phyloP scores from a whole-genome alignment of 805 yeast genomes.

The Spathaspora gorwiae region DNA sequence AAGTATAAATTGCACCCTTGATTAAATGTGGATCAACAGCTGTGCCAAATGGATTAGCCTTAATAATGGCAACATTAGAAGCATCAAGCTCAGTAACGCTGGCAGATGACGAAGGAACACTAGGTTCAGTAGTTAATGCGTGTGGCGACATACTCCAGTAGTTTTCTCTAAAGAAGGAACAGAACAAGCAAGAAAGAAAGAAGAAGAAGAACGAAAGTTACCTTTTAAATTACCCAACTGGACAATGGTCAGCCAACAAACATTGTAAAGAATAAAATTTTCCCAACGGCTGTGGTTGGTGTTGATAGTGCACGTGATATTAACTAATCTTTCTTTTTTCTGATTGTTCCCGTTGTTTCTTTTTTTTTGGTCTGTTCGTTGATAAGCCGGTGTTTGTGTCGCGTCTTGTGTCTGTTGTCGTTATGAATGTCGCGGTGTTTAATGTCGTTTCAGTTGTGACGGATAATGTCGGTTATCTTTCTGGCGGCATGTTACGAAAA shows the following conservation, averaged over 20 bases:
- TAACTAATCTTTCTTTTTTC: slow-evolving; percentile 4
- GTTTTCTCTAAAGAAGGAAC: neutral
- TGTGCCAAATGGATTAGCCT: slow-evolving; percentile 52
- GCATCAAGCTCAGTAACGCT: slow-evolving; percentile 3
- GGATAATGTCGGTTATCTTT: no score
- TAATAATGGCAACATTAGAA: neutral
- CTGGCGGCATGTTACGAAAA: no score
- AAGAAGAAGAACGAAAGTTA: slow-evolving; percentile 1
- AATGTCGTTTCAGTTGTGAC: no score
- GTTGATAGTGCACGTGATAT: slow-evolving; percentile 12
- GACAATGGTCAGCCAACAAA: no score
- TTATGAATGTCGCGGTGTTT: no score
- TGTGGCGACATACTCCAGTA: slow-evolving; percentile 11
- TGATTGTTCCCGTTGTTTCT: no score
- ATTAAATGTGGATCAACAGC: slow-evolving; percentile 53
- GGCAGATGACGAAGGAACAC: neutral
- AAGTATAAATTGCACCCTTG: slow-evolving; percentile 46
- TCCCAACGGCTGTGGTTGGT: no score
- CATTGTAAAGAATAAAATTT: no score
- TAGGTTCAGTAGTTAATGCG: slow-evolving; percentile 7
- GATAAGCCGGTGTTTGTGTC: no score
- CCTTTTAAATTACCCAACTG: no score
- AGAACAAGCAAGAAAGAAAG: neutral
- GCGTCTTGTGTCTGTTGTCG: no score
- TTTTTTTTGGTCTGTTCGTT: no score